Evolutionary conservation across 345 rosid species (phyloP), one percentile per base, ranked within the genome.

Genomic region (Ceriops tagal): DNA sequence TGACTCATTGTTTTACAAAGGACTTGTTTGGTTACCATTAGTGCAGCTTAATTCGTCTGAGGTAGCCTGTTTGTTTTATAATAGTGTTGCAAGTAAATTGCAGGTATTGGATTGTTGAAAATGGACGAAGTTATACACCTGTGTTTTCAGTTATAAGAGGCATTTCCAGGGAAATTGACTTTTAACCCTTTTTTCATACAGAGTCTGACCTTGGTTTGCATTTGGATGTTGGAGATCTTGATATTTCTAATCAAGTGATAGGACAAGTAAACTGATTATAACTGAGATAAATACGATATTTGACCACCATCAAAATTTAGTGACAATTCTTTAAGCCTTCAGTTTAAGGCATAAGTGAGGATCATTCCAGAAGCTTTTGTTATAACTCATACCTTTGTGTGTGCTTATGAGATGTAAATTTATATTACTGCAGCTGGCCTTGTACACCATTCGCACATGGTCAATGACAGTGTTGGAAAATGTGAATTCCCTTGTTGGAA

Each of bases 371-470:
- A 35, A 9, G 20, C 35, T 20, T 61, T 20, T 28, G n/a, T 55
- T 21, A 51, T 43, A 24, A 68, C 30, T 61, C 24, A 3, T 49
- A 1, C 27, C 26, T 11, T 20, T 53, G 52, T 21, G 6, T 32
- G 8, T 28, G 21, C 62, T 53, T 26, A 67, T 21, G 52, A 22
- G 22, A 21, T 22, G 35, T 53, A 3, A 28, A 3, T 61, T 69
- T 75, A 46, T 59, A 21, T 31, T 75, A 35, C 56, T 76, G 83
- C 85, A 95, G 99, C 85, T 95, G 66, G 99, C 99, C 11, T 64
- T 95, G 64, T 95, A 95, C 86, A 95, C 99, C 26, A 95, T 95
- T 53, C 85, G 98, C 39, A 95, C 99, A 30, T 95, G 99, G 99
- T 92, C 99, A 65, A 84, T 87, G 89, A 95, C 98, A 0, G 98